phyloP scores from a whole-genome alignment of 140 eudicot genomes.

The Cichorium intybus region DNA sequence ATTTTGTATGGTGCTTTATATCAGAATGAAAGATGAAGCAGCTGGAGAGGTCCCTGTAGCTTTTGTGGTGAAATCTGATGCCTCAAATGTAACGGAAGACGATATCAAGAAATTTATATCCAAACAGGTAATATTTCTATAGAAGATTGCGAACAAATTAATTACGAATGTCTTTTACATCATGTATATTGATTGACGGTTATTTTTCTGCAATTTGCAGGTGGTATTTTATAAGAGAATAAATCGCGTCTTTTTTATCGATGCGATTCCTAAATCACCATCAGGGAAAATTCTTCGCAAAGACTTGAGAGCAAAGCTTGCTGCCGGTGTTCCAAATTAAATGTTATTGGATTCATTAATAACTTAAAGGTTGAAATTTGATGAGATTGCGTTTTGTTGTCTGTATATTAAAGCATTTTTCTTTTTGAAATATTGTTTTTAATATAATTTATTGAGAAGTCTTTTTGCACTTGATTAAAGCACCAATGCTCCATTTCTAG shows the following conservation, averaged over 20 bases:
- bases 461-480: not conserved
- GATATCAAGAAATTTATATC: conserved; percentile 73
- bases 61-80: conserved; percentile 61
- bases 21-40: conserved; percentile 69
- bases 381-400: conserved; percentile 17
- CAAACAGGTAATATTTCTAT: conserved; percentile 54
- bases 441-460: not conserved
- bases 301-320: conserved; percentile 77
- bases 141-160: not conserved
- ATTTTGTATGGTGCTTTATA: not conserved
- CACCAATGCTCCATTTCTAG: not conserved
- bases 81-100: conserved; percentile 57
- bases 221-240: conserved; percentile 92
- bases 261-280: conserved; percentile 77
- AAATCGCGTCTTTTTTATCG: conserved; percentile 63
- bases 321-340: conserved; percentile 50
- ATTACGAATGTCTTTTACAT: no score
- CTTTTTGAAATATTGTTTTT: conserved; percentile 12
- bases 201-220: conserved; percentile 32
- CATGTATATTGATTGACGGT: not conserved
- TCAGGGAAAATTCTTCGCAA: conserved; percentile 90
- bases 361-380: conserved; percentile 10
- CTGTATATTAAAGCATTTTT: conserved; percentile 18
- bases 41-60: conserved; percentile 98
- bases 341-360: conserved; percentile 8